Evolutionary conservation across 352 stramenopile species (phyloP).

Genomic region (Phytophthora meadii): DNA sequence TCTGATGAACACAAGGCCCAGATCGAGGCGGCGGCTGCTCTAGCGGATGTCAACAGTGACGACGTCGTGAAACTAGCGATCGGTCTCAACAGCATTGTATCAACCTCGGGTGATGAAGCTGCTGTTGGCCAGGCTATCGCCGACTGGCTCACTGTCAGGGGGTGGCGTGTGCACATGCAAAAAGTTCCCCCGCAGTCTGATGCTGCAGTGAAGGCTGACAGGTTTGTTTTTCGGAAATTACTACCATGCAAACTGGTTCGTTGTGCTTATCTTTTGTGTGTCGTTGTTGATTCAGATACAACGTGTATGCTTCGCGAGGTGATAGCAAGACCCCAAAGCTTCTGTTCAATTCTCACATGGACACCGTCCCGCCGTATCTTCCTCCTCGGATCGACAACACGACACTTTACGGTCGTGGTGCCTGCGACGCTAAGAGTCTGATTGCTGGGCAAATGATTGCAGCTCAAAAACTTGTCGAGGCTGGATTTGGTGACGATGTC

Average conservation of each 20-base stretch:
- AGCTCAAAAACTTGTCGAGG: conserved; percentile 68
- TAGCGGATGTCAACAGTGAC: conserved; percentile 65
- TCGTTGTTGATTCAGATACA: conserved; percentile 53
- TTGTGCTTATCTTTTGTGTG: conserved; percentile 4
- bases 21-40: conserved; percentile 50
- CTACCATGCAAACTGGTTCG: neutral
- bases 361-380: conserved; percentile 81
- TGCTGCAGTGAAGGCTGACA: conserved; percentile 60
- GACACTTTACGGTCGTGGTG: conserved; percentile 80
- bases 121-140: conserved; percentile 70
- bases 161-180: conserved; percentile 81
- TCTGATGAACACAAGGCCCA: conserved; percentile 56
- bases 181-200: conserved; percentile 71
- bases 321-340: conserved; percentile 63
- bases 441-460: conserved; percentile 86
- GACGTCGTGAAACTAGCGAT: conserved; percentile 71
- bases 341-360: conserved; percentile 90
- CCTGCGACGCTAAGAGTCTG: conserved; percentile 87
- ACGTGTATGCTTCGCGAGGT: conserved; percentile 74
- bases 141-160: conserved; percentile 66
- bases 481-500: conserved; percentile 65
- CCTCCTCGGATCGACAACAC: conserved; percentile 67
- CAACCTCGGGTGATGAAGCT: conserved; percentile 78
- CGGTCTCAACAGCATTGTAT: conserved; percentile 74
- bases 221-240: conserved; percentile 33